Evolutionary conservation across 1,284 basidiomycete genomes (phyloP), one percentile per base, ranked within the genome.

Genomic region (Rhodotorula mucilaginosa): DNA sequence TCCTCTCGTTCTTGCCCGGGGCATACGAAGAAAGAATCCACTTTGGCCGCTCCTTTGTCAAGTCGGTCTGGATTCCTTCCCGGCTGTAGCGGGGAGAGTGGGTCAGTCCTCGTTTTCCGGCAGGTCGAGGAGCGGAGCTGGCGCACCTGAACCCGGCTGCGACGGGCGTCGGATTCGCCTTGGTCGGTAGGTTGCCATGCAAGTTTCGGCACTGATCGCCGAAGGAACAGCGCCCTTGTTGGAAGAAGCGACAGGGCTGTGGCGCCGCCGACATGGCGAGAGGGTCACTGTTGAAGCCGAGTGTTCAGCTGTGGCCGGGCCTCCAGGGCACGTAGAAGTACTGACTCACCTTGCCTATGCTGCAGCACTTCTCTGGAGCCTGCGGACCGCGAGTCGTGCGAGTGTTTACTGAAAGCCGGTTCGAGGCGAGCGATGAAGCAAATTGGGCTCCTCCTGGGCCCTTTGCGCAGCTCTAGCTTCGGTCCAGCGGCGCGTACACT

Each of bases 11-110:
- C 79, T 94, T 93, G 0, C 88, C 87, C 31, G 90, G 87, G 0
- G 86, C 93, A 79, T 90, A 97, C 0, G 87, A 89, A 0, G 91
- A 89, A 0, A 95, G 82, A n/a, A 89, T 88, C 89, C 91, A 97
- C 12, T 86, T 67, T 0, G 93, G 94, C 77, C 87, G 88, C 29
- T 92, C 90, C 6, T 80, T 81, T 23, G 81, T 81, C 10, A 92
- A 78, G 77, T 92, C 91, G 57, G 82, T 83, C 21, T 79, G 79
- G 47, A 91, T 85, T 1, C 84, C 81, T 21, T 91, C 89, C n/a
- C 82, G 76, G 23, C 89, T 91, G 78, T 48, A 56, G 23, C 26
- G 0, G 18, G 3, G 16, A 13, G 34, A 21, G 26, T 18, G 12
- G 48, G 39, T 74, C 79, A 52, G 82, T 78, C 56, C 76, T 79